phyloP scores from a whole-genome alignment of 73 alveolate genomes.

The Tetrahymena borealis region DNA sequence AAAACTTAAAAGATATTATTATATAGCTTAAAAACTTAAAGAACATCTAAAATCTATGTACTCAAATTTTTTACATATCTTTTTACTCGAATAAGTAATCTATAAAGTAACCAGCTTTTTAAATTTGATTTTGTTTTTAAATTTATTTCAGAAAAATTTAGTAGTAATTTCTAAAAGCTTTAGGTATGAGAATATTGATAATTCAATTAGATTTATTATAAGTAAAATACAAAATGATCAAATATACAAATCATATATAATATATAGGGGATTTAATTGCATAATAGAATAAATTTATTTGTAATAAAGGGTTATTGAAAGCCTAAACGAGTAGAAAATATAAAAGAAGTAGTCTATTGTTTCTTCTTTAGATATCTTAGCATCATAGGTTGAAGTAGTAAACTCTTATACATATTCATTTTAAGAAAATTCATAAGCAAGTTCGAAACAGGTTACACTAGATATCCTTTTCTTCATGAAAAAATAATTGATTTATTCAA shows the following conservation, averaged over 20 bases:
- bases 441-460: background rate
- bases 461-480: background rate
- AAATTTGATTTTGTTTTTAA: too few relatives aligned
- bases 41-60: too few relatives aligned
- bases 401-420: background rate
- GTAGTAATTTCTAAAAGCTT: background rate
- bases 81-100: too few relatives aligned
- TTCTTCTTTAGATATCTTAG: background rate
- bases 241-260: background rate
- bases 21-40: too few relatives aligned
- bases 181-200: background rate
- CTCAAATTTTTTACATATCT: too few relatives aligned
- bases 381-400: background rate
- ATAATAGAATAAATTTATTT: background rate
- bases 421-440: background rate
- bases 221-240: background rate
- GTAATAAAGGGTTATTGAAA: background rate
- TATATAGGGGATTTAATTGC: background rate
- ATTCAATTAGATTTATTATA: background rate
- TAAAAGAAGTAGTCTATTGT: background rate
- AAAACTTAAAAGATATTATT: too few relatives aligned
- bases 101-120: too few relatives aligned
- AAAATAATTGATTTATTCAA: background rate
- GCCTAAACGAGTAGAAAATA: background rate
- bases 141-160: too few relatives aligned